These are phyloP conservation scores for Aureobasidium sp. DNA, from an alignment of 2,329 filamentous ascomycete genomes.

Conservation along the genomic window DNA sequence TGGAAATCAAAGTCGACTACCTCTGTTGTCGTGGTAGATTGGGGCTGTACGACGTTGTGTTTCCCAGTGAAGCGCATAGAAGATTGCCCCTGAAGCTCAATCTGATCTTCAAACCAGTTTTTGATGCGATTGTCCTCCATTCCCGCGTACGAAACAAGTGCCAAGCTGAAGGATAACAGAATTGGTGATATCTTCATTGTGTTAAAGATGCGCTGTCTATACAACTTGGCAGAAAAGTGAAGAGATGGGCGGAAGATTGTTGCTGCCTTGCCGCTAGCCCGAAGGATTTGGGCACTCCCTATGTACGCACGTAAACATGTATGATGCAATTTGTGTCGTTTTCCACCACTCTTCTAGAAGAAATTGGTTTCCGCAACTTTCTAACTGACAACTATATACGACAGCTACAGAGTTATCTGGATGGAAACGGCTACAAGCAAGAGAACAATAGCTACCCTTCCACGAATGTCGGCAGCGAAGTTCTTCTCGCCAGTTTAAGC, in stretches of 20 bases:
- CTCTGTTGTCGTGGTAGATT: not conserved
- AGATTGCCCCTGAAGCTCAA: not conserved
- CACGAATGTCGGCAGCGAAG: too few species aligned
- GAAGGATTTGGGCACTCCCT: not conserved
- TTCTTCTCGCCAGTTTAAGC: too few species aligned
- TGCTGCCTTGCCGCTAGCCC: not conserved
- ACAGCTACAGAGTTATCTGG: too few species aligned
- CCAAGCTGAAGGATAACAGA: not conserved
- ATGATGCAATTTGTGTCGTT: not conserved
- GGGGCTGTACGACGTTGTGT: not conserved
- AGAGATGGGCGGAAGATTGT: not conserved
- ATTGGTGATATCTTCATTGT: not conserved
- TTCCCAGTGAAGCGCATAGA: not conserved
- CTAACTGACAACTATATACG: too few species aligned
- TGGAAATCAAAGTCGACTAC: not conserved
- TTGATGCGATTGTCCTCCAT: not conserved
- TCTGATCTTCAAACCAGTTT: not conserved
- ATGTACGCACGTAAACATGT: not conserved
- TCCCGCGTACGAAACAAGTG: not conserved
- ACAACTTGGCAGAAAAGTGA: not conserved
- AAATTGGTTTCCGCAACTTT: not conserved
- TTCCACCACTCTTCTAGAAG: not conserved
- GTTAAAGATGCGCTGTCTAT: not conserved
- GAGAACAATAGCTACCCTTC: too few species aligned
- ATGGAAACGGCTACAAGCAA: too few species aligned